Evolutionary conservation across 2,329 filamentous ascomycete genomes (phyloP).

Genomic region (Colletotrichum sidae): DNA sequence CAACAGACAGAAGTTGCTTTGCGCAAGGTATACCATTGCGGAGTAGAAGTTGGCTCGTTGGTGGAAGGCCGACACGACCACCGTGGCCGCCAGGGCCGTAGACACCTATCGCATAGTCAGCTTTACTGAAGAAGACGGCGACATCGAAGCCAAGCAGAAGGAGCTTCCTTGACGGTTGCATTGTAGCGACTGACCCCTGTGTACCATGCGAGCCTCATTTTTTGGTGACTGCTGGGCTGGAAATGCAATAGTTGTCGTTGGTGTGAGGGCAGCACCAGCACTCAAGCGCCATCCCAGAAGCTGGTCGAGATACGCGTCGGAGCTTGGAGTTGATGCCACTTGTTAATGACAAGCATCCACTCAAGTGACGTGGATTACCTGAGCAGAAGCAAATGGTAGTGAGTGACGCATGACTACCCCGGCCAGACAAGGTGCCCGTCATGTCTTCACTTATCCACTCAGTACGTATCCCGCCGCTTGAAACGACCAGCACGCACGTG

Average conservation of each 20-base stretch:
- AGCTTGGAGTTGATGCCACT: slow-evolving; percentile 46
- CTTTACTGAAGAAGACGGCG: slow-evolving; percentile 14
- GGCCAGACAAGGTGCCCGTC: slow-evolving; percentile 17
- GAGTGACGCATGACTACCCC: neutral
- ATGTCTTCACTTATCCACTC: neutral
- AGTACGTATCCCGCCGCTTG: no score
- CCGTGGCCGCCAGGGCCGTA: slow-evolving; percentile 83
- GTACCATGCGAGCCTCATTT: slow-evolving; percentile 70
- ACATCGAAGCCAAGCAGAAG: slow-evolving; percentile 15
- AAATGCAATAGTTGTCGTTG: slow-evolving; percentile 30
- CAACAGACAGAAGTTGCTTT: slow-evolving; percentile 95
- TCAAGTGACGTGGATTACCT: slow-evolving; percentile 33
- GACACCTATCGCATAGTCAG: slow-evolving; percentile 70
- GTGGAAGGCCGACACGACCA: slow-evolving; percentile 90
- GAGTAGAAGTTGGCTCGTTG: slow-evolving; percentile 99
- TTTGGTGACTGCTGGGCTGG: slow-evolving; percentile 48
- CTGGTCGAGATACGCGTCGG: slow-evolving; percentile 28
- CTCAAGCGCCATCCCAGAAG: slow-evolving; percentile 45
- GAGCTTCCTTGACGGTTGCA: slow-evolving; percentile 14
- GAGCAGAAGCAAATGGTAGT: slow-evolving; percentile 24
- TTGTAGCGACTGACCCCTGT: slow-evolving; percentile 62
- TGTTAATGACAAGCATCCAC: slow-evolving; percentile 42
- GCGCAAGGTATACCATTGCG: slow-evolving; percentile 94
- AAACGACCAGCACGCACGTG: no score
- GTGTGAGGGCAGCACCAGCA: slow-evolving; percentile 39